These are phyloP conservation scores for Neofusicoccum cordaticola DNA, from an alignment of 2,329 filamentous ascomycete genomes.

Conservation along the genomic window DNA sequence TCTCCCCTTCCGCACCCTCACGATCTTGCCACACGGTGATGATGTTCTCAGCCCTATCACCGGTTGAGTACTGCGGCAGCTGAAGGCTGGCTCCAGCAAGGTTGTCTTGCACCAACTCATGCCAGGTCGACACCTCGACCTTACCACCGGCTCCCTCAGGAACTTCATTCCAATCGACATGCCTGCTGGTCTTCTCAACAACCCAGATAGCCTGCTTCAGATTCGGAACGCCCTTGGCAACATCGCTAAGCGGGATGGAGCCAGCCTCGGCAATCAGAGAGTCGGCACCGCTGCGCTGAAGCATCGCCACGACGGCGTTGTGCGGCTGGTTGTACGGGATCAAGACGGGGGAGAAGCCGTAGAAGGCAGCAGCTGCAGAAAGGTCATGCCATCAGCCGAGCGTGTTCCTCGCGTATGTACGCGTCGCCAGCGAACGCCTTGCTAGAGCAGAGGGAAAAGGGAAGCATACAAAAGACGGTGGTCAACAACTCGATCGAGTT, in stretches of 20 bases:
- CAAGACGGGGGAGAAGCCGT: slow-evolving; percentile 78
- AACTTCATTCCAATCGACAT: slow-evolving; percentile 93
- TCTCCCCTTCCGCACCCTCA: slow-evolving; percentile 53
- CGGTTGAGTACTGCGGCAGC: slow-evolving; percentile 62
- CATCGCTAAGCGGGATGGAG: slow-evolving; percentile 73
- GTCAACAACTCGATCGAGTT: slow-evolving; percentile 88
- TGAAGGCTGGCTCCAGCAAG: slow-evolving; percentile 50
- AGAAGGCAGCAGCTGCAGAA: slow-evolving; percentile 75
- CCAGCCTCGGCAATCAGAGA: slow-evolving; percentile 81
- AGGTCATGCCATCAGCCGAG: neutral
- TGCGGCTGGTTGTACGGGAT: slow-evolving; percentile 78
- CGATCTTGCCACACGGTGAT: slow-evolving; percentile 65
- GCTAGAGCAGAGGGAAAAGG: no score
- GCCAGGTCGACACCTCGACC: slow-evolving; percentile 86
- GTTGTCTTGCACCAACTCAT: slow-evolving; percentile 75
- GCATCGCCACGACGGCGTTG: slow-evolving; percentile 66
- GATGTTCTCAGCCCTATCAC: slow-evolving; percentile 47
- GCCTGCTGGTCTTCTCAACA: slow-evolving; percentile 81
- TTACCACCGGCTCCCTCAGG: slow-evolving; percentile 72
- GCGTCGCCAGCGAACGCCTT: neutral
- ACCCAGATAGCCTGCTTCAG: slow-evolving; percentile 85
- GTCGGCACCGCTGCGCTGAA: slow-evolving; percentile 72
- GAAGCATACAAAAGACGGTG: slow-evolving; percentile 63
- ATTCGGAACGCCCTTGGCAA: slow-evolving; percentile 66
- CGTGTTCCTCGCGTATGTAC: neutral